Percentiles rank a stretch among this genome's conserved stretches.
These are phyloP conservation scores for Salix viminalis DNA, from an alignment of 345 rosid genomes.

Conservation along the genomic window DNA sequence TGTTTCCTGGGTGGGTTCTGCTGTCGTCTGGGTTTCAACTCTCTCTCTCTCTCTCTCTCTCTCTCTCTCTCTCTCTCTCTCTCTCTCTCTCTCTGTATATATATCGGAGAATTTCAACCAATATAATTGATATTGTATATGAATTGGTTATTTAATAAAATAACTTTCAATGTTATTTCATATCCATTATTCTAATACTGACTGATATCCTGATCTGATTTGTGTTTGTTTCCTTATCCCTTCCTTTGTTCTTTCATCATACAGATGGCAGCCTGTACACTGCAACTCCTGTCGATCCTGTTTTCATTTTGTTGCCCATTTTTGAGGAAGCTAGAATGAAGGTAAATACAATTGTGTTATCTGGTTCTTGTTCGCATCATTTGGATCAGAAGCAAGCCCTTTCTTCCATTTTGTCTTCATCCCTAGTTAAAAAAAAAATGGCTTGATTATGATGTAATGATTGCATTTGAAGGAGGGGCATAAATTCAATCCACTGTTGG, in stretches of 20 bases:
- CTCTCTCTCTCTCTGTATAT: background rate
- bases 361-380: background rate
- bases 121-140: background rate
- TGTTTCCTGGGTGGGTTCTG: background rate
- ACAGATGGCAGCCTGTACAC: slow-evolving; percentile 73
- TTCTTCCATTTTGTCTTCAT: background rate
- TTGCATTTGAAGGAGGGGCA: too few species aligned
- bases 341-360: slow-evolving; percentile 34
- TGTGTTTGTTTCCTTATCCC: background rate
- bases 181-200: background rate
- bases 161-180: background rate
- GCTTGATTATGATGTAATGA: background rate
- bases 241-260: background rate
- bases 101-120: background rate
- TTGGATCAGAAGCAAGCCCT: background rate
- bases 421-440: background rate
- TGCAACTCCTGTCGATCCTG: slow-evolving; percentile 83
- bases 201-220: background rate
- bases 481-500: too few species aligned
- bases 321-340: slow-evolving; percentile 89
- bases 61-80: background rate
- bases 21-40: background rate
- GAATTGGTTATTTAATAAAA: background rate
- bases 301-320: slow-evolving; percentile 71
- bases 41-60: background rate